Evolutionary conservation across 2,329 filamentous ascomycete genomes (phyloP), one percentile per base, ranked within the genome.

Genomic region (Botrytis galanthina): DNA sequence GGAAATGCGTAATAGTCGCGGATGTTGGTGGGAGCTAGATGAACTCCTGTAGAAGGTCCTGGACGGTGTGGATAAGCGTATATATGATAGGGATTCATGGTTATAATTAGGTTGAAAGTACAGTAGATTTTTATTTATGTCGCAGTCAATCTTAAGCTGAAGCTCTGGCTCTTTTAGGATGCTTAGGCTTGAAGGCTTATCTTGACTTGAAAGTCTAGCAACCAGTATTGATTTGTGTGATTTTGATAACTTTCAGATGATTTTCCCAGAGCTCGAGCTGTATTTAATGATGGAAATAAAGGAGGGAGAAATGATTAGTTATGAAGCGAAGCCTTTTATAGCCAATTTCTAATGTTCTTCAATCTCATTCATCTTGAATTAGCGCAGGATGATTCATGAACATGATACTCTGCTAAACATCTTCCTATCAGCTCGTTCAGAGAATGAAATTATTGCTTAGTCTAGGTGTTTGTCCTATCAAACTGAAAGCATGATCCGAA

Each of bases 351-450:
- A 5, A 9, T 2, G 9, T 10, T 10, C 12, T 26, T 39, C 10
- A 22, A 4, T 16, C 7, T 1, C 22, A 57, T 57, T 3, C 9
- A 42, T 42, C 26, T 22, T 20, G 4, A 14, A 22, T 29, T 9
- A 54, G 35, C 35, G 3, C 16, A 32, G 32, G 4, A 42, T 68
- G 48, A 68, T 68, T 54, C 46, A 42, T 57, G 8, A 32, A 16
- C 2, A 42, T 1, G 6, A 42, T 26, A 9, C 1, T 16, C 16
- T 22, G 7, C 12, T 20, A 9, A 14, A 1, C 3, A 0, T 42
- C 18, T 16, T 6, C 4, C 2, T 32, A 16, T 42, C 16, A 42
- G 1, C 42, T 42, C 0, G 32, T 57, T 3, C 29, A 39, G 4
- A 26, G 3, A 32, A 42, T 22, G 0, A 22, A 42, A 12, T 9